These are phyloP conservation scores for Erodium texanum DNA, from an alignment of 441 rosid species.

Conservation along the genomic window DNA sequence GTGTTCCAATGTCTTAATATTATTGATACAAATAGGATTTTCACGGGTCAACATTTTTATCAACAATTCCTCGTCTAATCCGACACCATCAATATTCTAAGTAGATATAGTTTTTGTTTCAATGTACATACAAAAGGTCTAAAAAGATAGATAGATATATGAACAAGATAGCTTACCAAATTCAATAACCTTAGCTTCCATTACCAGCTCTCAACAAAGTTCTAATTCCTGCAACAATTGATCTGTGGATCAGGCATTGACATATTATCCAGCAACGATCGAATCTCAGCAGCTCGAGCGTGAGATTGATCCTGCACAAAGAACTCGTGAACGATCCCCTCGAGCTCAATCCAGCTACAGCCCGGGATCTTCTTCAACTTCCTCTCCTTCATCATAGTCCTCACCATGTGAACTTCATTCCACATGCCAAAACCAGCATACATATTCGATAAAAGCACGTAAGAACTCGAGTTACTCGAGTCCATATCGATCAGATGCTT, in stretches of 20 bases:
- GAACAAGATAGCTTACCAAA: not conserved
- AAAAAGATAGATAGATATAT: no score
- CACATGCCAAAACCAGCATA: constrained; percentile 54
- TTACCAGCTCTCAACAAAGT: not conserved
- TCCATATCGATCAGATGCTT: constrained; percentile 31
- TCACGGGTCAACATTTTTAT: no score
- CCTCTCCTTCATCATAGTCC: constrained; percentile 46
- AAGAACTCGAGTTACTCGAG: constrained; percentile 40
- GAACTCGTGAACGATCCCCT: constrained; percentile 62
- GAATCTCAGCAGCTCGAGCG: constrained; percentile 34
- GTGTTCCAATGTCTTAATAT: no score
- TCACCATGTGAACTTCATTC: constrained; percentile 36
- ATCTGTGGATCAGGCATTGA: constrained; percentile 16
- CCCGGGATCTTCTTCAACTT: constrained; percentile 44
- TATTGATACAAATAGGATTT: no score
- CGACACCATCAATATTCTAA: no score
- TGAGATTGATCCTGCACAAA: constrained; percentile 42
- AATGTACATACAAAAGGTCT: no score
- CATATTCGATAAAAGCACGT: constrained; percentile 43
- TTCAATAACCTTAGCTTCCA: no score
- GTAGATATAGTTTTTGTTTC: no score
- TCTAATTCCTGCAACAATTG: constrained; percentile 16
- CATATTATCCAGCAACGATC: constrained; percentile 30
- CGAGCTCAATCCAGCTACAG: constrained; percentile 59
- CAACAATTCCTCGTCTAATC: no score